Evolutionary conservation across 2,329 filamentous ascomycete genomes (phyloP).

Genomic region (Trichoderma cornu-damae): DNA sequence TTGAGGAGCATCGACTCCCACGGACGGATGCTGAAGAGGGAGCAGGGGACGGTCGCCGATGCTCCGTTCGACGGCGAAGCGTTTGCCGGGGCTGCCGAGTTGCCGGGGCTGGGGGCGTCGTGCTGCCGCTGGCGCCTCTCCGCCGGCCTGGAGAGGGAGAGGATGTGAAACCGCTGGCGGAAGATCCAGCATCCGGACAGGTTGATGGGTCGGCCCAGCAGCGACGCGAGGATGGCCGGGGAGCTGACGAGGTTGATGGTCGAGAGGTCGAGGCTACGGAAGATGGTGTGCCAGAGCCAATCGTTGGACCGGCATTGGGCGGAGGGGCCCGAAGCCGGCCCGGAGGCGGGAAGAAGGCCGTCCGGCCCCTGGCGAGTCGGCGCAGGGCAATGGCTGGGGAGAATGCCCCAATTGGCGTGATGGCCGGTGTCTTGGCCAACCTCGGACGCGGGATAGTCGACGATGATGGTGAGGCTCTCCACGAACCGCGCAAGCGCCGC

Average conservation of each 20-base stretch:
- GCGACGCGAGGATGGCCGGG: constrained; percentile 55
- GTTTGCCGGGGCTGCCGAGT: not conserved
- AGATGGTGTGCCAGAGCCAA: constrained; percentile 53
- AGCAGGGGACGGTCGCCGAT: constrained; percentile 27
- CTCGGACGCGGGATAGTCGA: constrained; percentile 28
- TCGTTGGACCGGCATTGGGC: constrained; percentile 27
- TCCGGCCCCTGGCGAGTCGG: constrained; percentile 23
- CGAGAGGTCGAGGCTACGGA: constrained; percentile 48
- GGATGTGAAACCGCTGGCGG: constrained; percentile 56
- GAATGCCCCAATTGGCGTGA: constrained; percentile 28
- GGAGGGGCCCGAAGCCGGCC: not conserved
- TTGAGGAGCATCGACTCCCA: constrained; percentile 66
- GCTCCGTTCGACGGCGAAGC: too few relatives aligned
- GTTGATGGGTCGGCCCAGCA: constrained; percentile 54
- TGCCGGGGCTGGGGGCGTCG: not conserved
- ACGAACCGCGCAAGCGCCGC: constrained; percentile 38
- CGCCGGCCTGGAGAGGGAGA: constrained; percentile 41
- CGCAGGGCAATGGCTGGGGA: constrained; percentile 29
- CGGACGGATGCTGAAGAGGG: constrained; percentile 53
- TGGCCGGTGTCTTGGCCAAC: constrained; percentile 28
- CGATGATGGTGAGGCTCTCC: constrained; percentile 38
- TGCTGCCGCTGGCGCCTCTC: not conserved
- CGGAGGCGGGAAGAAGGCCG: not conserved
- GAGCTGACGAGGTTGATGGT: constrained; percentile 56
- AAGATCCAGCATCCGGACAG: constrained; percentile 59